Conservation (phyloP, 2,329 filamentous ascomycete species). For the Aureobasidium sp. region DNA sequence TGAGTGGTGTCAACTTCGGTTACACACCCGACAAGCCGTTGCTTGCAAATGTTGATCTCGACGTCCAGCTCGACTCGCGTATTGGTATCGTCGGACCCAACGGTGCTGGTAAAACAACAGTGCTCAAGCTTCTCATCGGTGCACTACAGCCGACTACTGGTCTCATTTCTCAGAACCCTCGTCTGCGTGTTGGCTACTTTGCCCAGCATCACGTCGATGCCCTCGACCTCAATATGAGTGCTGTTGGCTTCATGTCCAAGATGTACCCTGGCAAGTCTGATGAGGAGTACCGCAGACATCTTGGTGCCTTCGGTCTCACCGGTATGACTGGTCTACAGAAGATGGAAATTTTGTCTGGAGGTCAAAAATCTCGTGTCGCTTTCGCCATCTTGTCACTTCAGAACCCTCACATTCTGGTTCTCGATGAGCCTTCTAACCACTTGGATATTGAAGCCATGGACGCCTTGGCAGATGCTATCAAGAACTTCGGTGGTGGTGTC, state of each 20-base stretch:
- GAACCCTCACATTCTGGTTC: conserved; percentile 93
- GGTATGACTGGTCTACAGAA: conserved; percentile 95
- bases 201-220: conserved; percentile 98
- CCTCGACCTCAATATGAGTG: conserved; percentile 77
- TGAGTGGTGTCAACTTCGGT: conserved; percentile 85
- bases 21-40: conserved; percentile 74
- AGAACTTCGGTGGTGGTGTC: conserved; percentile 85
- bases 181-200: conserved; percentile 90
- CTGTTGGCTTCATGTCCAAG: conserved; percentile 94
- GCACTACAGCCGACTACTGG: conserved; percentile 69
- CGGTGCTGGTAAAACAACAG: conserved; percentile 96
- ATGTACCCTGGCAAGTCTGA: conserved; percentile 84
- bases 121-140: conserved; percentile 94
- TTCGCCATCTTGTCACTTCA: conserved; percentile 92
- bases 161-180: conserved; percentile 78
- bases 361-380: conserved; percentile 95
- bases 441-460: conserved; percentile 99
- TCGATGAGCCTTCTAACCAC: conserved; percentile 98
- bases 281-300: conserved; percentile 91
- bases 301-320: conserved; percentile 78
- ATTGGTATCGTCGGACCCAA: conserved; percentile 99
- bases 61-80: conserved; percentile 94
- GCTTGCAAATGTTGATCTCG: conserved; percentile 79
- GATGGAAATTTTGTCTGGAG: conserved; percentile 88
- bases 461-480: conserved; percentile 74